Conservation (phyloP, 2,329 filamentous ascomycete genomes). For the Huntiella savannae region DNA sequence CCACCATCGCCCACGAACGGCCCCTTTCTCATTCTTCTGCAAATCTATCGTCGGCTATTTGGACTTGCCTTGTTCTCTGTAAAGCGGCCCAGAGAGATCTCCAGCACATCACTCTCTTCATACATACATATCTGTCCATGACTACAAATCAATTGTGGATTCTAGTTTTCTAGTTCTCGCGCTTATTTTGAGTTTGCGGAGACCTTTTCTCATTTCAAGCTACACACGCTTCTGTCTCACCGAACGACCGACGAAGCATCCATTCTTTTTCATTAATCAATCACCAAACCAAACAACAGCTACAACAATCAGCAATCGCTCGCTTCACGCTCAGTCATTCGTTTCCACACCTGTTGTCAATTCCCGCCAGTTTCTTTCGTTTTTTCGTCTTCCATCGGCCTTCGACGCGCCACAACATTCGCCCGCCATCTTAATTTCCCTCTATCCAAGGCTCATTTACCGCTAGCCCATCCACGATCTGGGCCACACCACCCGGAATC, state of each 20-base stretch:
- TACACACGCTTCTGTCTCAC: conserved; percentile 5
- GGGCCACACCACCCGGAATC: not conserved
- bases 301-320: conserved; percentile 5
- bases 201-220: conserved; percentile 2
- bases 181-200: conserved; percentile 1
- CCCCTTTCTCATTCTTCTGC: conserved; percentile 13
- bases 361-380: conserved; percentile 11
- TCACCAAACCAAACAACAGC: not conserved
- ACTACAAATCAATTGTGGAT: not conserved
- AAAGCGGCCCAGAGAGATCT: not conserved
- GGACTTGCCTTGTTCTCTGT: not conserved
- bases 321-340: conserved; percentile 6
- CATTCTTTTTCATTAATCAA: conserved; percentile 6
- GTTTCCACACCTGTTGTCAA: not conserved
- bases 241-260: conserved; percentile 3
- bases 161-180: conserved; percentile 7
- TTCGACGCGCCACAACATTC: conserved; percentile 7
- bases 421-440: conserved; percentile 10
- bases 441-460: not conserved
- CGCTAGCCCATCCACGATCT: not conserved
- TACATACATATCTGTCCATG: not conserved
- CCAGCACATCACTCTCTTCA: conserved; percentile 1
- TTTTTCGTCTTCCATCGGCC: conserved; percentile 2
- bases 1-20: conserved; percentile 5
- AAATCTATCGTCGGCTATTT: conserved; percentile 5